Percentiles rank a stretch among this genome's conserved stretches.
Conservation (phyloP, 805 yeast genomes). For the Zygoascus flipseniorum region DNA sequence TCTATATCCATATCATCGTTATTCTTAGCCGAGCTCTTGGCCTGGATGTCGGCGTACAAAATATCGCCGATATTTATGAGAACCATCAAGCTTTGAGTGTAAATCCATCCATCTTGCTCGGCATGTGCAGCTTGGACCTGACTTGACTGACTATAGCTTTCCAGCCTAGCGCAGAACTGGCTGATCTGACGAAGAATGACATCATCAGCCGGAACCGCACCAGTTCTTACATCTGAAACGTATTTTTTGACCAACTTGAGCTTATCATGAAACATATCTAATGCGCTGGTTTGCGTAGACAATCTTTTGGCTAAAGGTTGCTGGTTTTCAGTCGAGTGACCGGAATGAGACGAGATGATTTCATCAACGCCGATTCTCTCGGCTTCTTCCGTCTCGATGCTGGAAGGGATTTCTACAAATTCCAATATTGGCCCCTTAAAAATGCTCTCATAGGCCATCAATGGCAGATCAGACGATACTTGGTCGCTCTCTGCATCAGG, state of each 20-base stretch:
- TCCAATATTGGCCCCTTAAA: slow-evolving; percentile 8
- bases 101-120: slow-evolving; percentile 2
- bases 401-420: slow-evolving; percentile 17
- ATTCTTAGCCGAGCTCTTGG: not conserved
- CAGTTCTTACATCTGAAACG: slow-evolving; percentile 11
- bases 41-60: not conserved
- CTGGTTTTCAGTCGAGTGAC: slow-evolving; percentile 3
- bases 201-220: slow-evolving; percentile 11
- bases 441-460: slow-evolving; percentile 18
- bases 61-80: slow-evolving; percentile 18
- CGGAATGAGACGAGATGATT: slow-evolving; percentile 13
- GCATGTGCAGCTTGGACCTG: slow-evolving; percentile 2
- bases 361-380: slow-evolving; percentile 27
- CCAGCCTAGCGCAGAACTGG: slow-evolving; percentile 14
- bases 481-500: slow-evolving; percentile 6
- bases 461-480: slow-evolving; percentile 14
- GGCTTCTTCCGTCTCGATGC: slow-evolving; percentile 22
- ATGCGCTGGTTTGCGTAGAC: slow-evolving; percentile 18
- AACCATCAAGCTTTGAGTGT: slow-evolving; percentile 17
- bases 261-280: slow-evolving; percentile 19
- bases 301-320: slow-evolving; percentile 8
- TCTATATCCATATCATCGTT: not conserved
- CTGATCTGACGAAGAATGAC: slow-evolving; percentile 18
- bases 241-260: slow-evolving; percentile 16
- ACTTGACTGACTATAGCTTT: not conserved